Percentiles rank a stretch among this genome's conserved stretches.
phyloP scores from a whole-genome alignment of 768 basidiomycete species.

The Phanerochaete carnosa region DNA sequence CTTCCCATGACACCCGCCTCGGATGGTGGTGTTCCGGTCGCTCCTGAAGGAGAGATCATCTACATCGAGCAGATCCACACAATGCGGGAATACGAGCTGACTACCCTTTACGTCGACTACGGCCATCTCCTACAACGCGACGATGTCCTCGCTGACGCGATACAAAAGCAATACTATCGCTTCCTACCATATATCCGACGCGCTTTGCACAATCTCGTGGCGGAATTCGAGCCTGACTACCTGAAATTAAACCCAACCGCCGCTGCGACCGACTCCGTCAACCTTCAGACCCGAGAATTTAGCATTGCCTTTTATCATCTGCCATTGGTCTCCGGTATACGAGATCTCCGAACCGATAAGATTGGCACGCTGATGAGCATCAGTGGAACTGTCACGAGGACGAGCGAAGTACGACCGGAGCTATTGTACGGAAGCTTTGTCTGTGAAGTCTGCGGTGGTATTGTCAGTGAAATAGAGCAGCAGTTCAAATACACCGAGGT shows the following conservation, averaged over 20 bases:
- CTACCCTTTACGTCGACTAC: constrained; percentile 96
- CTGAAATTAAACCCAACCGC: constrained; percentile 91
- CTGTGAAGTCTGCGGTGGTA: constrained; percentile 83
- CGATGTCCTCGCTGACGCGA: constrained; percentile 90
- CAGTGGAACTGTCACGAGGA: constrained; percentile 95
- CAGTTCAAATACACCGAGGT: constrained; percentile 99
- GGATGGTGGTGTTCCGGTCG: constrained; percentile 58
- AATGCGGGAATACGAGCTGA: constrained; percentile 92
- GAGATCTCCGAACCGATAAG: constrained; percentile 87
- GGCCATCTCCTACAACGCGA: constrained; percentile 86
- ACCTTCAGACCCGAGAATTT: constrained; percentile 91
- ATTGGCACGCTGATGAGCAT: constrained; percentile 95
- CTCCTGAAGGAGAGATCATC: constrained; percentile 59
- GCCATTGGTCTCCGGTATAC: constrained; percentile 90
- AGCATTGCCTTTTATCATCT: constrained; percentile 94
- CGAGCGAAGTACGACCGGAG: constrained; percentile 96
- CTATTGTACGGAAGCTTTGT: constrained; percentile 90
- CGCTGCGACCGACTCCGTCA: constrained; percentile 82
- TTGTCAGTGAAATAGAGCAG: constrained; percentile 92
- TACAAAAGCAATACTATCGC: constrained; percentile 93
- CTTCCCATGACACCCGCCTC: constrained; percentile 79
- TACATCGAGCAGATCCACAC: constrained; percentile 94
- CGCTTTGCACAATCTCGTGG: constrained; percentile 85
- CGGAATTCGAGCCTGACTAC: constrained; percentile 89
- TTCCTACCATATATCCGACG: constrained; percentile 94